Conservation (phyloP, 2,329 filamentous ascomycete genomes). For the Arthroderma uncinatum region DNA sequence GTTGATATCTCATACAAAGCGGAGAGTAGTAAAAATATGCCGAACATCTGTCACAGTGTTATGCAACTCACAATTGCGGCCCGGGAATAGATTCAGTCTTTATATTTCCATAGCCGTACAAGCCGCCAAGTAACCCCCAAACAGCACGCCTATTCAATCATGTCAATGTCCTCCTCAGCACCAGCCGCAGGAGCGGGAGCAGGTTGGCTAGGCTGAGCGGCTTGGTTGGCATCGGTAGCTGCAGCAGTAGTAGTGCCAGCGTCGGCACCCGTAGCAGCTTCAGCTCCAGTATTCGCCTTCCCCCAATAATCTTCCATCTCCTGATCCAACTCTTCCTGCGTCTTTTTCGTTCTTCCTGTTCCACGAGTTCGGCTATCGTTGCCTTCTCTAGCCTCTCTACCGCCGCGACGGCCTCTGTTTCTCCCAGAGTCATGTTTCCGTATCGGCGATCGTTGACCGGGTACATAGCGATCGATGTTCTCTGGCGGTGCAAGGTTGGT, state of each 20-base stretch:
- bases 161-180: slow-evolving; percentile 17
- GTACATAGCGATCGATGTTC: slow-evolving; percentile 69
- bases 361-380: slow-evolving; percentile 32
- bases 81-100: not conserved
- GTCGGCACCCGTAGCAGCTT: slow-evolving; percentile 21
- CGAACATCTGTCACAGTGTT: not conserved
- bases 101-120: not conserved
- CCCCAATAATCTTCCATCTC: slow-evolving; percentile 94
- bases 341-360: slow-evolving; percentile 60
- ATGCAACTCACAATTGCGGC: not conserved
- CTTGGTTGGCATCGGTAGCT: not conserved
- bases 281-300: slow-evolving; percentile 31
- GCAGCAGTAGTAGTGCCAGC: slow-evolving; percentile 25
- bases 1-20: not conserved
- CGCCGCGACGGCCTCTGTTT: slow-evolving; percentile 37
- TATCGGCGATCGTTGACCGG: slow-evolving; percentile 41
- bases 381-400: slow-evolving; percentile 31
- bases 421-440: slow-evolving; percentile 42
- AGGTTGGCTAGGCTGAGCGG: slow-evolving; percentile 4
- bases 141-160: slow-evolving; percentile 12
- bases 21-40: not conserved
- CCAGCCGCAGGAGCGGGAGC: slow-evolving; percentile 4
- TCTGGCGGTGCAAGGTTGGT: slow-evolving; percentile 48
- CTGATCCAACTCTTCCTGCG: slow-evolving; percentile 82
- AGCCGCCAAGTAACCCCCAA: not conserved